phyloP scores from a whole-genome alignment of 1,139 yeast genomes.

The Candida sanyaensis region DNA sequence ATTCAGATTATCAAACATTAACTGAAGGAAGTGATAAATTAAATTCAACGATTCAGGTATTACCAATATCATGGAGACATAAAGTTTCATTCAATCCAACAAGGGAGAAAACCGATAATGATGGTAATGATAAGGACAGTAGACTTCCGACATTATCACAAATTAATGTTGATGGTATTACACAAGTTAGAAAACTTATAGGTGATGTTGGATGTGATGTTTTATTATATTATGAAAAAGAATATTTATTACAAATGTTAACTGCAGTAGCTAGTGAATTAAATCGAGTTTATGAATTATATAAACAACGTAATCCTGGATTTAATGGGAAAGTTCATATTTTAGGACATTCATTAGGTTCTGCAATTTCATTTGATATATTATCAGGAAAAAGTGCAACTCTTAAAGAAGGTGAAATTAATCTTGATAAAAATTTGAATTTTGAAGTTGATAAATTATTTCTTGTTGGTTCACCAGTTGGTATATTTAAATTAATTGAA shows the following conservation, averaged over 20 bases:
- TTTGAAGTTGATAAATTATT: slow-evolving; percentile 81
- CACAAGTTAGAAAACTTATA: slow-evolving; percentile 71
- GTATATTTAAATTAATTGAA: slow-evolving; percentile 74
- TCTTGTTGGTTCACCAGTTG: slow-evolving; percentile 88
- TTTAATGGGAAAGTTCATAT: slow-evolving; percentile 81
- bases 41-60: slow-evolving; percentile 69
- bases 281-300: slow-evolving; percentile 65
- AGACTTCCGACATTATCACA: slow-evolving; percentile 67
- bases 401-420: slow-evolving; percentile 18
- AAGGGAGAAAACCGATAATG: slow-evolving; percentile 21
- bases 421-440: slow-evolving; percentile 40
- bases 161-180: slow-evolving; percentile 77
- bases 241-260: slow-evolving; percentile 62
- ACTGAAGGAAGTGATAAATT: slow-evolving; percentile 23
- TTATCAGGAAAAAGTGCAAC: slow-evolving; percentile 56
- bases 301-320: slow-evolving; percentile 64
- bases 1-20: slow-evolving; percentile 40
- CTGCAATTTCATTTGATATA: slow-evolving; percentile 81
- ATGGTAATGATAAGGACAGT: slow-evolving; percentile 25
- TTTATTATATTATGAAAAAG: slow-evolving; percentile 82
- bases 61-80: slow-evolving; percentile 81
- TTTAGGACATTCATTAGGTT: slow-evolving; percentile 90
- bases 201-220: slow-evolving; percentile 89
- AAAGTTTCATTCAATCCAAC: slow-evolving; percentile 61
- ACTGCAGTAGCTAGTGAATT: slow-evolving; percentile 68